A percentile compares a stretch with the other conserved stretches of the same genome.
Conservation (phyloP, 75 land plant genomes). For the Gnetum montanum region DNA sequence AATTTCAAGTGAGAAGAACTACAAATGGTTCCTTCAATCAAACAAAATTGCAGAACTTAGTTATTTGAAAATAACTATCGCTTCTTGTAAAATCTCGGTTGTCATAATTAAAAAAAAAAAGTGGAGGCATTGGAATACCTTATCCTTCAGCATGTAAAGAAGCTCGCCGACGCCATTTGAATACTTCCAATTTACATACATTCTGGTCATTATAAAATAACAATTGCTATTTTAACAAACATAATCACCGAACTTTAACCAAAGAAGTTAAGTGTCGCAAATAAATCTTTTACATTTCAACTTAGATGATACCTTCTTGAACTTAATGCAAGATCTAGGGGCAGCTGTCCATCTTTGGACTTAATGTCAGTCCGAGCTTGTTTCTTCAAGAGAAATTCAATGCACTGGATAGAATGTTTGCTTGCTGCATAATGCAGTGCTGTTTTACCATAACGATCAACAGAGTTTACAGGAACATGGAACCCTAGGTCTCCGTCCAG, state of each 20-base stretch:
- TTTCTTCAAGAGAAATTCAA: conserved; percentile 26
- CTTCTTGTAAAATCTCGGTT: too few relatives aligned
- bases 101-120: too few relatives aligned
- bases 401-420: conserved; percentile 23
- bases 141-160: conserved; percentile 11
- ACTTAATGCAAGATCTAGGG: conserved; percentile 19
- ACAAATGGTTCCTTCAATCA: too few relatives aligned
- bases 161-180: conserved; percentile 11
- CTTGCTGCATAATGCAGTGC: conserved; percentile 36
- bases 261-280: background rate
- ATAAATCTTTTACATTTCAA: too few relatives aligned
- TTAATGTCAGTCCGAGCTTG: conserved; percentile 28
- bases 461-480: conserved; percentile 16
- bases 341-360: conserved; percentile 24
- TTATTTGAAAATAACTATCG: too few relatives aligned
- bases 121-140: too few relatives aligned
- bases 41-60: too few relatives aligned
- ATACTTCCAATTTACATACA: conserved; percentile 21
- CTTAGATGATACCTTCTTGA: conserved; percentile 11
- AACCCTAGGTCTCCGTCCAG: conserved; percentile 16
- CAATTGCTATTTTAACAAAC: too few relatives aligned
- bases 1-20: too few relatives aligned
- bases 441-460: conserved; percentile 18
- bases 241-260: background rate
- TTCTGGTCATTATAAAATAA: too few relatives aligned